Conservation (phyloP, 2,329 filamentous ascomycete species). For the Hypomyces rosellus region DNA sequence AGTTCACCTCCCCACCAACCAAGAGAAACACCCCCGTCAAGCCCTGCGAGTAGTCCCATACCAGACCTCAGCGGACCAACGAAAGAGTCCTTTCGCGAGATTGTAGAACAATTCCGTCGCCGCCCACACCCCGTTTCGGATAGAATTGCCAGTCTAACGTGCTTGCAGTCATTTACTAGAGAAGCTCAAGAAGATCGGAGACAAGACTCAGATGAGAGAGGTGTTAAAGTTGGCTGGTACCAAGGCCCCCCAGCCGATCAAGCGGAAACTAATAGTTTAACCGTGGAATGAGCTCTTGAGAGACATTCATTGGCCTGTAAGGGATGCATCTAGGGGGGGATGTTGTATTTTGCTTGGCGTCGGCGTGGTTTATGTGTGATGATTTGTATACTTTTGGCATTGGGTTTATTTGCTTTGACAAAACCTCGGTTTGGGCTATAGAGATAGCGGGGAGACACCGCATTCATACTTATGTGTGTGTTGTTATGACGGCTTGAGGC, state of each 20-base stretch:
- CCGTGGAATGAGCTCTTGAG: constrained; percentile 1
- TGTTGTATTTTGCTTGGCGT: not conserved
- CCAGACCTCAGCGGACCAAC: constrained; percentile 15
- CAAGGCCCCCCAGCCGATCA: constrained; percentile 38
- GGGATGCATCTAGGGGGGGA: not conserved
- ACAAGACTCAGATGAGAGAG: constrained; percentile 20
- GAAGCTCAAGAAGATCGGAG: constrained; percentile 44
- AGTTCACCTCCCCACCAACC: not conserved
- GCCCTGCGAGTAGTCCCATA: constrained; percentile 4
- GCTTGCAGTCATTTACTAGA: constrained; percentile 46
- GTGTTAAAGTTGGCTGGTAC: constrained; percentile 24
- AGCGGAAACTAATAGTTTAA: constrained; percentile 37
- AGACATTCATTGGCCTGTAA: no score
- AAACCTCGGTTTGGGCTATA: not conserved
- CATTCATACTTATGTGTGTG: no score
- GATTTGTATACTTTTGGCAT: not conserved
- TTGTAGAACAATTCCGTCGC: constrained; percentile 22
- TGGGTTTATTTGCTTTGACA: not conserved
- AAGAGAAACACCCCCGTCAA: not conserved
- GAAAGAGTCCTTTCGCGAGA: constrained; percentile 17
- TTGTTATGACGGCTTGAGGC: not conserved
- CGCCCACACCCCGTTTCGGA: constrained; percentile 22
- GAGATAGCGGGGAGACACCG: no score
- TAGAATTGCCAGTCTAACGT: constrained; percentile 26
- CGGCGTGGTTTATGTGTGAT: not conserved